Conservation (phyloP, 176 grass and related monocot species). For the Juncus effusus region DNA sequence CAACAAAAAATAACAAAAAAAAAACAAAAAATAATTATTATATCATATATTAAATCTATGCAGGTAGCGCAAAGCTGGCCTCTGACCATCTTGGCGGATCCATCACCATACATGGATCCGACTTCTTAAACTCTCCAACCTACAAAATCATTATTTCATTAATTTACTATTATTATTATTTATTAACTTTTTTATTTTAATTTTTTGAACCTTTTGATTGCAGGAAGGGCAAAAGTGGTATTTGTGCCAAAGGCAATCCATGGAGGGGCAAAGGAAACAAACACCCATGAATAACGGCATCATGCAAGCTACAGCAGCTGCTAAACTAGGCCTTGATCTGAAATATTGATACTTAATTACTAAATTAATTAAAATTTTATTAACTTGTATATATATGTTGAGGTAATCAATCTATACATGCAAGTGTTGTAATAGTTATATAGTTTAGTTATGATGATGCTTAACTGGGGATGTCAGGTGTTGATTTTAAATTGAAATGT, state of each 20-base stretch:
- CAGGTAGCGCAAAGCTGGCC: slow-evolving; percentile 80
- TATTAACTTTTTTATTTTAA: background rate
- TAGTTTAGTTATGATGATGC: too few relatives aligned
- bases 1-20: slow-evolving; percentile 2
- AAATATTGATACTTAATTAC: slow-evolving; percentile 6
- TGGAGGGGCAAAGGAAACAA: slow-evolving; percentile 83
- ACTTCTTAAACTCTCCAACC: slow-evolving; percentile 88
- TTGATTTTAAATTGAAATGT: too few relatives aligned
- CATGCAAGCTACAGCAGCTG: slow-evolving; percentile 85
- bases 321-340: slow-evolving; percentile 87
- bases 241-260: slow-evolving; percentile 97
- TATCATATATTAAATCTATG: slow-evolving; percentile 29
- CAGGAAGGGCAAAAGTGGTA: slow-evolving; percentile 89
- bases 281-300: slow-evolving; percentile 90
- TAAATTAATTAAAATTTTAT: background rate
- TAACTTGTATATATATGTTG: too few relatives aligned
- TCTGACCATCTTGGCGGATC: slow-evolving; percentile 60
- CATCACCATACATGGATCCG: slow-evolving; percentile 70
- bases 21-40: slow-evolving; percentile 9
- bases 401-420: too few relatives aligned
- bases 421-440: too few relatives aligned
- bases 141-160: slow-evolving; percentile 1
- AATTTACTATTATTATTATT: too few relatives aligned
- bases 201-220: slow-evolving; percentile 47
- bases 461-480: too few relatives aligned